A percentile compares a stretch with the other conserved stretches of the same genome.
Evolutionary conservation across 108 stramenopile genomes (phyloP).

Genomic region (Aurantiochytrium sp.): DNA sequence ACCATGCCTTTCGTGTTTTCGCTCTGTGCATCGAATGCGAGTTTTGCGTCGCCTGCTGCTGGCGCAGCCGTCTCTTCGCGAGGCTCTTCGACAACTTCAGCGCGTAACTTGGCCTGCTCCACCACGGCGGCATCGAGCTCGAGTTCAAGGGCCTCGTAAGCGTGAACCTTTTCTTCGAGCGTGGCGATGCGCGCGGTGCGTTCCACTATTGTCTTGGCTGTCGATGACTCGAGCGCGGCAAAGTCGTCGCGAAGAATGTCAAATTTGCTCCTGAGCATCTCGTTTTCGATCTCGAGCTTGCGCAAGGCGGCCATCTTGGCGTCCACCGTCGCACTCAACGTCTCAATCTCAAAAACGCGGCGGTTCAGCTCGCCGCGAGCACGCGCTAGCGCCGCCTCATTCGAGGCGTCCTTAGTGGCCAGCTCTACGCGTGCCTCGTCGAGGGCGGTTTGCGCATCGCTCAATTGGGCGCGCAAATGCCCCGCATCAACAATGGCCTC

Average conservation of each 20-base stretch:
- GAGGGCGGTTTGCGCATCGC: background rate
- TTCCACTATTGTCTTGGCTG: background rate
- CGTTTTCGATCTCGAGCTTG: conserved; percentile 5
- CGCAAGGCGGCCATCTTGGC: background rate
- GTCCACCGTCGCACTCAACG: background rate
- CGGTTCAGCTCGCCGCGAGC: background rate
- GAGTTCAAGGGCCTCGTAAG: background rate
- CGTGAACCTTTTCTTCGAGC: background rate
- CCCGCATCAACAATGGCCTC: background rate
- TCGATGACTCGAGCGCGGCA: background rate
- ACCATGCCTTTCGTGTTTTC: too few relatives aligned
- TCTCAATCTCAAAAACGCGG: conserved; percentile 7
- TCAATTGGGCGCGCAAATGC: background rate
- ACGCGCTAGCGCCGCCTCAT: background rate
- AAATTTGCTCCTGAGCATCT: background rate
- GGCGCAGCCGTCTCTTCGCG: background rate
- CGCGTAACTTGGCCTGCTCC: background rate
- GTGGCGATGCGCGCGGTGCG: background rate
- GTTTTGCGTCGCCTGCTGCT: too few relatives aligned
- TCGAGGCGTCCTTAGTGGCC: background rate
- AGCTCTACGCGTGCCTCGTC: background rate
- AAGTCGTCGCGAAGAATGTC: conserved; percentile 2
- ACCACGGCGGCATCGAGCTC: conserved; percentile 1
- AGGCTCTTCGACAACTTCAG: background rate
- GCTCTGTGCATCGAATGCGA: too few relatives aligned